Percentiles rank a stretch among this genome's conserved stretches.
phyloP scores from a whole-genome alignment of 106 monocot genomes.

The Iris macrosiphon region DNA sequence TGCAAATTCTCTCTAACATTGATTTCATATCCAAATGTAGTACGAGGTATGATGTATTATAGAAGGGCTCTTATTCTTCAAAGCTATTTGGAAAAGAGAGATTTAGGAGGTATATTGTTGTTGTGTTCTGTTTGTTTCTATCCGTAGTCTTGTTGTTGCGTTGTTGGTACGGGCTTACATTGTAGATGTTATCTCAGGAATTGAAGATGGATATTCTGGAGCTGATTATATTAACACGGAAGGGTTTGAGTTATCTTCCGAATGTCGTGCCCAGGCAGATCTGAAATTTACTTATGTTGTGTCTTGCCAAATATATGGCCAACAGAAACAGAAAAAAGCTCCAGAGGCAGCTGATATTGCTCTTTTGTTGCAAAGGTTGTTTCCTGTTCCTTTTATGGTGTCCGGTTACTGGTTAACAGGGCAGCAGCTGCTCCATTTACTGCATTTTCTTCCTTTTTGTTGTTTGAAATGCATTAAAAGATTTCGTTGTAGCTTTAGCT shows the following conservation, averaged over 20 bases:
- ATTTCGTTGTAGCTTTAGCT: no score
- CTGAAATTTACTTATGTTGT: conserved; percentile 95
- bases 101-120: conserved; percentile 39
- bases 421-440: no score
- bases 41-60: conserved; percentile 99
- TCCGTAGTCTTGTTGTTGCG: neutral
- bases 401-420: no score
- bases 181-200: conserved; percentile 29
- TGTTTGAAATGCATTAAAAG: no score
- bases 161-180: neutral
- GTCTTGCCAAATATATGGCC: conserved; percentile 97
- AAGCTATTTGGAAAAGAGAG: conserved; percentile 79
- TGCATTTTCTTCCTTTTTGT: no score
- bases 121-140: neutral
- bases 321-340: conserved; percentile 82
- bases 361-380: conserved; percentile 88
- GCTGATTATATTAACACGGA: conserved; percentile 52
- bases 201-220: conserved; percentile 66
- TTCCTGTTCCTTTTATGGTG: neutral
- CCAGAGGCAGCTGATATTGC: conserved; percentile 90
- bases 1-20: no score
- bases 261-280: conserved; percentile 94
- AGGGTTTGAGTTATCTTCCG: conserved; percentile 74
- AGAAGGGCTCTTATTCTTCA: conserved; percentile 91
- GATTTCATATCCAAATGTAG: conserved; percentile 21